These are phyloP conservation scores for Kregervanrija delftensis DNA, from an alignment of 805 yeast genomes.

Conservation along the genomic window DNA sequence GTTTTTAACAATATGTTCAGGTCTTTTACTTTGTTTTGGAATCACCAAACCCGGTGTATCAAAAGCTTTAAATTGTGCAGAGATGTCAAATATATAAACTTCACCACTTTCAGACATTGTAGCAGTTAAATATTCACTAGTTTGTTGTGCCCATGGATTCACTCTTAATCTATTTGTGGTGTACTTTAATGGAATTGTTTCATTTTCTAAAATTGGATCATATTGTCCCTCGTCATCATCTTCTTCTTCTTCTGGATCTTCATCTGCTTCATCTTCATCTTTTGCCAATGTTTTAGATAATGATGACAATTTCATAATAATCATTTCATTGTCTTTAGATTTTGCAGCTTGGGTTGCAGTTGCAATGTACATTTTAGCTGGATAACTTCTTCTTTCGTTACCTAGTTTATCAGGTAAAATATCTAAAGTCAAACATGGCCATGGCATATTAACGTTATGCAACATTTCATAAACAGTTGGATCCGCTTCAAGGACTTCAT, in stretches of 20 bases:
- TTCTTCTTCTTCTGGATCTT: slow-evolving; percentile 64
- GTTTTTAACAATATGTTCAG: slow-evolving; percentile 69
- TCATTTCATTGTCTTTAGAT: slow-evolving; percentile 81
- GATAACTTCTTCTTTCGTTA: slow-evolving; percentile 79
- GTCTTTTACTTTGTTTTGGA: slow-evolving; percentile 71
- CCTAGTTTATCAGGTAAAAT: slow-evolving; percentile 83
- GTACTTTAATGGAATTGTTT: slow-evolving; percentile 64
- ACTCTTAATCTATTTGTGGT: slow-evolving; percentile 88
- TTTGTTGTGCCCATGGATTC: slow-evolving; percentile 64
- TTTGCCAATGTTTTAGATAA: slow-evolving; percentile 81
- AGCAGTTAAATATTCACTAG: slow-evolving; percentile 83
- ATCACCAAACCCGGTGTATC: slow-evolving; percentile 82
- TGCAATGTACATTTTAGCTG: slow-evolving; percentile 77
- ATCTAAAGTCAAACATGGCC: slow-evolving; percentile 95
- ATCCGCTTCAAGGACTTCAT: slow-evolving; percentile 94
- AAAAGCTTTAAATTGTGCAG: slow-evolving; percentile 74
- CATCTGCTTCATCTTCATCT: slow-evolving; percentile 72
- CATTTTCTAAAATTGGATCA: slow-evolving; percentile 86
- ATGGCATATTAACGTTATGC: slow-evolving; percentile 86
- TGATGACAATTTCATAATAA: slow-evolving; percentile 75
- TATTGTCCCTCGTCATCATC: slow-evolving; percentile 59
- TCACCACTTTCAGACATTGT: slow-evolving; percentile 88
- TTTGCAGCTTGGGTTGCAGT: slow-evolving; percentile 92
- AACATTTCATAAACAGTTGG: slow-evolving; percentile 95
- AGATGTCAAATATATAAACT: slow-evolving; percentile 74